A percentile compares a stretch with the other conserved stretches of the same genome.
Evolutionary conservation across 306 rosid species (phyloP).

Genomic region (Trichosanthes truncata): DNA sequence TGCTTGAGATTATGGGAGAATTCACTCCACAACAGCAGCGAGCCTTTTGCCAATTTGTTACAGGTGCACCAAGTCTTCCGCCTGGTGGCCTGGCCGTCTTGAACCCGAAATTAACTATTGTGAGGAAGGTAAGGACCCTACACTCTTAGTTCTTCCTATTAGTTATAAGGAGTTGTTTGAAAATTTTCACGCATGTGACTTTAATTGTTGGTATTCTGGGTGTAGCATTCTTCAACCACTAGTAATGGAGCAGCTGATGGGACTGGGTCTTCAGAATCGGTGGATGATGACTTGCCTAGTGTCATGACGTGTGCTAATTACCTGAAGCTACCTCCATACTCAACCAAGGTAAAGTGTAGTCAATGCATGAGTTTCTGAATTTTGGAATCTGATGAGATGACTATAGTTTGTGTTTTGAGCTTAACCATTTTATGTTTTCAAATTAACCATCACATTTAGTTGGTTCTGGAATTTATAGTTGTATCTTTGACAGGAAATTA

Average conservation of each 20-base stretch:
- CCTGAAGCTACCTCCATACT: constrained; percentile 94
- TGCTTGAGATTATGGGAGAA: constrained; percentile 91
- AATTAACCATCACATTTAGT: not conserved
- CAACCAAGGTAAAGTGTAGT: constrained; percentile 56
- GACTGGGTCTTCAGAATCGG: constrained; percentile 60
- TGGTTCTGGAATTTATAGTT: constrained; percentile 11
- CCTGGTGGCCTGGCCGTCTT: constrained; percentile 87
- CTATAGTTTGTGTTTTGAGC: too few species aligned
- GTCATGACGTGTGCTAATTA: constrained; percentile 99
- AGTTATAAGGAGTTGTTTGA: not conserved
- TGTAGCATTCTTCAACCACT: constrained; percentile 65
- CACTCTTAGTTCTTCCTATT: not conserved
- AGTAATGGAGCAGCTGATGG: constrained; percentile 51
- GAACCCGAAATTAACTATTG: constrained; percentile 83
- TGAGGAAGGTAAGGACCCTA: constrained; percentile 61
- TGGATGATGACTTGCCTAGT: constrained; percentile 92
- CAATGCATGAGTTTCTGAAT: not conserved
- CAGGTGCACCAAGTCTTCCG: constrained; percentile 90
- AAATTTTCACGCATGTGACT: not conserved
- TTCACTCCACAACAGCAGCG: constrained; percentile 84
- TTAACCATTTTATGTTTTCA: too few species aligned
- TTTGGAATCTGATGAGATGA: not conserved
- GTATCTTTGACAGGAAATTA: constrained; percentile 55
- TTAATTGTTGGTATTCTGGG: constrained; percentile 8
- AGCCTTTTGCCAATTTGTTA: constrained; percentile 90